Conservation (phyloP, 179 eudicot genomes). For the Silene coronaria region DNA sequence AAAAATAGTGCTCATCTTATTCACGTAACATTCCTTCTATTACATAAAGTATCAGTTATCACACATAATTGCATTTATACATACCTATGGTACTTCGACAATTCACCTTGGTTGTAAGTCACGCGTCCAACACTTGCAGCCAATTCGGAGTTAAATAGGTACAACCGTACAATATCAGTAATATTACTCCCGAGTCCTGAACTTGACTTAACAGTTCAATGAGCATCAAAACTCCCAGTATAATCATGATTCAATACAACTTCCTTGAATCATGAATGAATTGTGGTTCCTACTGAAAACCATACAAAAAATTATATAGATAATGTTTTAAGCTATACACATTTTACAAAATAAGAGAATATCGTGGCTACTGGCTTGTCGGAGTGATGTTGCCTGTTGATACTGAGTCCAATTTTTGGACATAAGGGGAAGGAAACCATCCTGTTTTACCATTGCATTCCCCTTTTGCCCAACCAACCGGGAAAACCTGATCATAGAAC, state of each 20-base stretch:
- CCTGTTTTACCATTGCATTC: slow-evolving; percentile 65
- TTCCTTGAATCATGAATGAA: slow-evolving; percentile 3
- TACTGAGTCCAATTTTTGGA: slow-evolving; percentile 34
- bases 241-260: slow-evolving; percentile 9
- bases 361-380: slow-evolving; percentile 6
- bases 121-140: too few species aligned
- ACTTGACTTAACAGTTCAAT: background rate
- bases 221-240: slow-evolving; percentile 3
- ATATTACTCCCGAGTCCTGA: background rate
- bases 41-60: background rate
- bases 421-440: slow-evolving; percentile 85
- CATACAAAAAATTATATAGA: slow-evolving; percentile 3
- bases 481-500: slow-evolving; percentile 41
- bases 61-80: background rate
- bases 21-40: background rate
- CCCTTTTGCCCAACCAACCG: slow-evolving; percentile 86
- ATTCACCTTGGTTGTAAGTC: too few species aligned
- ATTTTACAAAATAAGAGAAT: slow-evolving; percentile 1
- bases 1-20: background rate
- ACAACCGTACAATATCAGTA: too few species aligned
- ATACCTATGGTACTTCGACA: background rate
- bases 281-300: background rate
- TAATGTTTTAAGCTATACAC: slow-evolving; percentile 16
- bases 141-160: too few species aligned
- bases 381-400: slow-evolving; percentile 19